These are phyloP conservation scores for Rhizopogon sp. DNA, from an alignment of 768 basidiomycete genomes.

Conservation along the genomic window DNA sequence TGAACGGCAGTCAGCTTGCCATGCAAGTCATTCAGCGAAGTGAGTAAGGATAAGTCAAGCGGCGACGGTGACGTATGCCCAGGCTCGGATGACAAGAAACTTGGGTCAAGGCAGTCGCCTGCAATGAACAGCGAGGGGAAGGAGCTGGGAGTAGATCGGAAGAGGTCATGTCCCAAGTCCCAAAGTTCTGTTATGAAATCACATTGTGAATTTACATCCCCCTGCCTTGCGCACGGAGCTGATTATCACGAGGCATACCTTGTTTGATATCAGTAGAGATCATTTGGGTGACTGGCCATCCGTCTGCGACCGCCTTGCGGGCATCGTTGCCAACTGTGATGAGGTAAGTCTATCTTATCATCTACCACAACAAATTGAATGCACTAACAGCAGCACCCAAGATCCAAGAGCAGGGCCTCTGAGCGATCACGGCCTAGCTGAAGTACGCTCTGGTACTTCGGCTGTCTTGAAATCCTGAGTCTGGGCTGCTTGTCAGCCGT, in stretches of 20 bases:
- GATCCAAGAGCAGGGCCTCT: slow-evolving; percentile 37
- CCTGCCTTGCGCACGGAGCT: no score
- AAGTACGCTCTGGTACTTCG: slow-evolving; percentile 24
- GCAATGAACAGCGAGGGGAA: slow-evolving; percentile 53
- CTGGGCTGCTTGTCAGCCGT: slow-evolving; percentile 5
- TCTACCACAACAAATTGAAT: neutral
- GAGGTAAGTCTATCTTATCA: neutral
- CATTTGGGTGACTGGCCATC: slow-evolving; percentile 32
- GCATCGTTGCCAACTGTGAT: slow-evolving; percentile 37
- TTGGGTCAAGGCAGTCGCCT: slow-evolving; percentile 49
- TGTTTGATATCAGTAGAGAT: slow-evolving; percentile 34
- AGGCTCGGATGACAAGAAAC: slow-evolving; percentile 30
- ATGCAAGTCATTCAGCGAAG: slow-evolving; percentile 39
- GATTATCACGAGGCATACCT: slow-evolving; percentile 19
- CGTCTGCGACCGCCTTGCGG: slow-evolving; percentile 36
- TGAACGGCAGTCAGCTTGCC: slow-evolving; percentile 47
- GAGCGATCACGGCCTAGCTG: slow-evolving; percentile 30
- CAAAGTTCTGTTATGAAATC: slow-evolving; percentile 42
- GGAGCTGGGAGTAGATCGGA: slow-evolving; percentile 42
- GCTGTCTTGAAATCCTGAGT: slow-evolving; percentile 14
- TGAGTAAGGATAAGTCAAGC: slow-evolving; percentile 27
- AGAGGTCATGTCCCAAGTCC: slow-evolving; percentile 59
- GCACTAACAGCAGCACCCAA: slow-evolving; percentile 39
- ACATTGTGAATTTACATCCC: neutral
- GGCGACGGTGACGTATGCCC: slow-evolving; percentile 8